Evolutionary conservation across 371 early-diverging fungal genomes (phyloP).

Genomic region (Mucor piriformis): DNA sequence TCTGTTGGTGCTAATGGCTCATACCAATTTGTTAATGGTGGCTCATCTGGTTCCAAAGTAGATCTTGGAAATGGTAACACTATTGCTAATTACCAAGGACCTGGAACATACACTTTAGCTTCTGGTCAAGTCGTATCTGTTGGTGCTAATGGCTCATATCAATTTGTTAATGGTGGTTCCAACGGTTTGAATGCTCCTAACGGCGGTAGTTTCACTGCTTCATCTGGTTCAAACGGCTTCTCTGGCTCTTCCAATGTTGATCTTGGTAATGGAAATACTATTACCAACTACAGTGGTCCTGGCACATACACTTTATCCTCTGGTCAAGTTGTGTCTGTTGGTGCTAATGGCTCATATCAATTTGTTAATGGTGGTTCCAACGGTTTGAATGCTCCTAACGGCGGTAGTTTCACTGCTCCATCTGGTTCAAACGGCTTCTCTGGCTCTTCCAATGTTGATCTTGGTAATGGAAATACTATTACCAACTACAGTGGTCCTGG

Average conservation of each 20-base stretch:
- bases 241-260: background rate
- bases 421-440: no score
- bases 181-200: no score
- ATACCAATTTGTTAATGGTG: background rate
- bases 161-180: conserved; percentile 2
- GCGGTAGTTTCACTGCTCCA: no score
- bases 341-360: background rate
- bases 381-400: no score
- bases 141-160: background rate
- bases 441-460: no score
- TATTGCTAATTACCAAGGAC: background rate
- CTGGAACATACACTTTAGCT: background rate
- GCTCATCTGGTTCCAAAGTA: background rate
- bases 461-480: background rate
- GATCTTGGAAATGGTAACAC: background rate
- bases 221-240: background rate
- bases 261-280: background rate
- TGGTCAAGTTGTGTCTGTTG: conserved; percentile 1
- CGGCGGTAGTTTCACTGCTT: no score
- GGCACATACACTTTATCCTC: conserved; percentile 3
- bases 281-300: background rate
- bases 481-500: conserved; percentile 2
- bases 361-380: conserved; percentile 1
- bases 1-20: background rate
- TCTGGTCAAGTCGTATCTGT: background rate